Base-by-base conservation (phyloP, 2,329 filamentous ascomycete genomes). In the Cladosporium oxysporum region DNA sequence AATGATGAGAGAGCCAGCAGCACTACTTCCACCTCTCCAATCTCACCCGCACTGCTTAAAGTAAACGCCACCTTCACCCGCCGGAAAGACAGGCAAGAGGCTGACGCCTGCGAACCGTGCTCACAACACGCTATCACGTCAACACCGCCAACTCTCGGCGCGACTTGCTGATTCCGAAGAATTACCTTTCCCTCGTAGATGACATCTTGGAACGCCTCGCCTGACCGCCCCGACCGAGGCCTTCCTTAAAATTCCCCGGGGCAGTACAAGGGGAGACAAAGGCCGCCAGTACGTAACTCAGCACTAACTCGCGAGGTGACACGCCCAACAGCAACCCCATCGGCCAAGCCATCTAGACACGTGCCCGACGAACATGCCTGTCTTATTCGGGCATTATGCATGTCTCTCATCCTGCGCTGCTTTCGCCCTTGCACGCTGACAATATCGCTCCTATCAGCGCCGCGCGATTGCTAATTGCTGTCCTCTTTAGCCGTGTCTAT, bases 141-240 rank as follows among this genome's bases (percentile, higher is more conserved):
- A 41, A 58, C 55, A 58, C 49, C 49, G 33, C 23, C 55, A 41
- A 58, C 55, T 58, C 55, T 58, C 55, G 55, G 55, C 55, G 55
- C 31, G n/a, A 58, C 31, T 41, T 58, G 33, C 55, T 58, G n/a
- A 18, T 26, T 58, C 55, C 55, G 55, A 41, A 58, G 55, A 58
- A 58, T 58, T 58, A 21, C 55, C 55, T 58, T 35, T 35, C 28
- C 41, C 8, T 23, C n/a, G 41, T 47, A 47, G 41, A 47, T 2
- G 5, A 7, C 41, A 47, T 47, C 41, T 21, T 47, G 41, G n/a
- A 47, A 21, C 41, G 41, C 41, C 41, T 41, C 41, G n/a, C 41
- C 18, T 47, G 41, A 47, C 41, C 41, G 41, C 41, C 21, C 41
- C 41, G 41, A 47, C 41, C n/a, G 41, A 47, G n/a, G n/a, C 35